Conservation (phyloP, 495 filamentous ascomycete genomes). For the Filosporella fistucella region DNA sequence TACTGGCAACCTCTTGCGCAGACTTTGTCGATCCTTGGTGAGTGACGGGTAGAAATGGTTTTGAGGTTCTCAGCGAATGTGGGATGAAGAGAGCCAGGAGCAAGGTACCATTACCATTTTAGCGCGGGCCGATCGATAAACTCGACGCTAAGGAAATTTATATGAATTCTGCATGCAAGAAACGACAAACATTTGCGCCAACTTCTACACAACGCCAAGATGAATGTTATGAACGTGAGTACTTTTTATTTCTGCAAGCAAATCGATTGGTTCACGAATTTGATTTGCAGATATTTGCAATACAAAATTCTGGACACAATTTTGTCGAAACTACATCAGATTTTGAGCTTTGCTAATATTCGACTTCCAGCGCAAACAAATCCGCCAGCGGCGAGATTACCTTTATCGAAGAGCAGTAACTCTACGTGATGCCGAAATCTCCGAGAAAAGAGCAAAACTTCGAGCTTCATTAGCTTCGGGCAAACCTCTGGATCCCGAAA, state of each 20-base stretch:
- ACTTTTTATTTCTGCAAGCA: conserved; percentile 1
- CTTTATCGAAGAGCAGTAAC: conserved; percentile 79
- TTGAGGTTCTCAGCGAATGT: background rate
- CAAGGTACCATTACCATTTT: no score
- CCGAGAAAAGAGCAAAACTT: conserved; percentile 82
- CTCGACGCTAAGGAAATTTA: no score
- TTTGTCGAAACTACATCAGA: no score
- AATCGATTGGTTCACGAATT: no score
- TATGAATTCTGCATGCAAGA: no score
- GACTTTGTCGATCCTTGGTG: conserved; percentile 4
- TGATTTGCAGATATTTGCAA: no score
- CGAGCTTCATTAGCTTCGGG: conserved; percentile 74
- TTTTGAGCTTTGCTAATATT: conserved; percentile 1
- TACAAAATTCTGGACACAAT: no score
- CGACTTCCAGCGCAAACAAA: conserved; percentile 59
- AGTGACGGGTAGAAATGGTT: background rate
- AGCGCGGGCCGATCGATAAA: no score
- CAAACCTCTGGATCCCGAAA: conserved; percentile 79
- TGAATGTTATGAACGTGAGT: no score
- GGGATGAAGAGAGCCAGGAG: no score
- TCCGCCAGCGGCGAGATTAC: conserved; percentile 86
- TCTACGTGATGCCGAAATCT: conserved; percentile 87
- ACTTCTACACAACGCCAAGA: no score
- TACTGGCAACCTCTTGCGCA: conserved; percentile 16
- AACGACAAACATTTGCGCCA: no score